Evolutionary conservation across 1,139 yeast genomes (phyloP).

Genomic region (Kurtzmaniella quercitrusa): DNA sequence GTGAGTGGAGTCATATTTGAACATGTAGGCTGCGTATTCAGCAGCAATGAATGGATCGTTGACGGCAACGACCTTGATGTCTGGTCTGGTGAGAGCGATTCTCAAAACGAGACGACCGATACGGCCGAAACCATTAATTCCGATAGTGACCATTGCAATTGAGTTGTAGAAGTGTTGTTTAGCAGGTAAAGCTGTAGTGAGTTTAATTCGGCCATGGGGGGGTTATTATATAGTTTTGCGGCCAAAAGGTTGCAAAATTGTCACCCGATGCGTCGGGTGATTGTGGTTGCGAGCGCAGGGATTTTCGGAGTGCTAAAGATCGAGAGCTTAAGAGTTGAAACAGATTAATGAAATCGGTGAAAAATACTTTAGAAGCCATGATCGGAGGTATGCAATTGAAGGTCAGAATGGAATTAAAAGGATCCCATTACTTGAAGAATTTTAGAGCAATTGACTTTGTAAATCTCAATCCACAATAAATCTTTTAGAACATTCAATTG

Average conservation of each 20-base stretch:
- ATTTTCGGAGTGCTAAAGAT: neutral
- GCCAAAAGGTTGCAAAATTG: neutral
- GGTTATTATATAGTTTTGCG: neutral
- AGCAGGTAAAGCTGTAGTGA: neutral
- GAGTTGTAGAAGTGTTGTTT: slow-evolving; percentile 1
- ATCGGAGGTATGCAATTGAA: too few species aligned
- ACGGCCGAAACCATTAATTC: slow-evolving; percentile 80
- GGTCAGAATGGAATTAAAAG: too few species aligned
- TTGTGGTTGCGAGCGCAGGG: neutral
- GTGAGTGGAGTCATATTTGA: slow-evolving; percentile 78
- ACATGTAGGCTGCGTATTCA: slow-evolving; percentile 76
- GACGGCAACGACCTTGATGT: slow-evolving; percentile 66
- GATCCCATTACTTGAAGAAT: too few species aligned
- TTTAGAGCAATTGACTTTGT: too few species aligned
- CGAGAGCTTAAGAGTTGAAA: neutral
- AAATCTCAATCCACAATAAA: too few species aligned
- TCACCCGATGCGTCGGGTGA: neutral
- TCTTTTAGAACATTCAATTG: too few species aligned
- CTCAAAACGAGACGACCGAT: slow-evolving; percentile 75
- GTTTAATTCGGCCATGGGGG: neutral
- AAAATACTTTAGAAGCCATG: too few species aligned
- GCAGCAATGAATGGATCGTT: slow-evolving; percentile 72
- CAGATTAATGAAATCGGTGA: neutral
- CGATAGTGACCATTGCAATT: slow-evolving; percentile 25
- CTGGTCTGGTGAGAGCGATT: slow-evolving; percentile 59